Conservation (phyloP, 192 early-diverging fungal species). For the Thoreauomyces humboldtii region DNA sequence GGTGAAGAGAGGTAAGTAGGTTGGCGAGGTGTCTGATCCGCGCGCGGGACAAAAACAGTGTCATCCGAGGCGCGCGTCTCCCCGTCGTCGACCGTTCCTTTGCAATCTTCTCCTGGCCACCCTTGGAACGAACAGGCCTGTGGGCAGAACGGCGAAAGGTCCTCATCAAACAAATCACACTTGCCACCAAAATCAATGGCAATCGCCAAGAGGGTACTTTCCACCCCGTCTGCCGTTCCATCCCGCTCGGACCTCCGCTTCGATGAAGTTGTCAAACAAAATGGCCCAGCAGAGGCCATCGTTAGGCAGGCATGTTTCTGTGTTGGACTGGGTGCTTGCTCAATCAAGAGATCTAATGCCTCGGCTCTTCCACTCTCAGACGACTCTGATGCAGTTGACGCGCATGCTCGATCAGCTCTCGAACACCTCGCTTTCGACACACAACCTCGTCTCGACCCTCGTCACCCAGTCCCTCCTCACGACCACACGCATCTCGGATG, state of each 20-base stretch:
- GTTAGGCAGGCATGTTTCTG: conserved; percentile 23
- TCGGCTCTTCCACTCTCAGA: conserved; percentile 2
- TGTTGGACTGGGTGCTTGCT: neutral
- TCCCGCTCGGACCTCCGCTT: conserved; percentile 11
- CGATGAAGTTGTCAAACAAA: conserved; percentile 13
- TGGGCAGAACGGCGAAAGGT: too few species aligned
- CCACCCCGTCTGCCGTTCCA: conserved; percentile 23
- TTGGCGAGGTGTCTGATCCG: too few species aligned
- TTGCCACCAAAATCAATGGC: too few species aligned
- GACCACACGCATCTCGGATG: neutral
- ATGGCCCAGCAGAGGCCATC: neutral
- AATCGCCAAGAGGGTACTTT: conserved; percentile 18
- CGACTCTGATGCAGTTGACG: conserved; percentile 38
- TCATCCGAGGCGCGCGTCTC: too few species aligned
- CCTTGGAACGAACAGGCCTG: too few species aligned
- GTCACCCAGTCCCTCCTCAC: conserved; percentile 7
- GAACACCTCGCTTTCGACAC: conserved; percentile 22
- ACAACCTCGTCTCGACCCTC: conserved; percentile 26
- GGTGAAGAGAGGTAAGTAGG: too few species aligned
- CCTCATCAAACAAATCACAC: too few species aligned
- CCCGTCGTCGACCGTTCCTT: too few species aligned
- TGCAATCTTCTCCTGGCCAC: too few species aligned
- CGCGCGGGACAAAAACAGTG: too few species aligned
- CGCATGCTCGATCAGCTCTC: conserved; percentile 33
- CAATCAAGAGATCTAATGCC: neutral